Conservation (phyloP, 1,284 basidiomycete species). For the Boletellus deceptivus region DNA sequence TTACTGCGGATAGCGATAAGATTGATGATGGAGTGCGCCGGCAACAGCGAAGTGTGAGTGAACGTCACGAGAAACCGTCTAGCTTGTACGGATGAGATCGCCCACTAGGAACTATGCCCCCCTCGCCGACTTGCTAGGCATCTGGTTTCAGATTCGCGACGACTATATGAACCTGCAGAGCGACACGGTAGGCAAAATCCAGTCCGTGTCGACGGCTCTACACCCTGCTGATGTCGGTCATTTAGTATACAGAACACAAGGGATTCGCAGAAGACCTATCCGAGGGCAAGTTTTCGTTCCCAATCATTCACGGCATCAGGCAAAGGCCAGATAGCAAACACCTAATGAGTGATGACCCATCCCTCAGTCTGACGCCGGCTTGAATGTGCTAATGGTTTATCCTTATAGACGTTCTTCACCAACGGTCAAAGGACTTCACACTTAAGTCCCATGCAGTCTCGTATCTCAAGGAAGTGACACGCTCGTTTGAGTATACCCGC, state of each 20-base stretch:
- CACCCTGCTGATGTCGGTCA: neutral
- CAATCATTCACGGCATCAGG: constrained; percentile 87
- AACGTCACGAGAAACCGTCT: neutral
- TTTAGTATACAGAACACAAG: constrained; percentile 84
- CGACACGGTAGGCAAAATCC: constrained; percentile 51
- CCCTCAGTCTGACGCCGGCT: neutral
- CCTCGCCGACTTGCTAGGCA: constrained; percentile 88
- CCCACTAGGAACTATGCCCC: constrained; percentile 78
- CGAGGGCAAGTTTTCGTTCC: constrained; percentile 97
- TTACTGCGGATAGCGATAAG: constrained; percentile 90
- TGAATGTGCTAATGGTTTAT: neutral
- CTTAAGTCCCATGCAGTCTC: constrained; percentile 77
- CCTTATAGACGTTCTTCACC: constrained; percentile 76
- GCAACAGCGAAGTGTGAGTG: constrained; percentile 55
- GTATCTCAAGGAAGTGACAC: constrained; percentile 68
- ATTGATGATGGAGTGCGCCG: constrained; percentile 88
- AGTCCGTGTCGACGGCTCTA: neutral
- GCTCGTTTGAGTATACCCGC: constrained; percentile 71
- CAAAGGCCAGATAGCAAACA: constrained; percentile 70
- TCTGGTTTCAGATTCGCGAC: constrained; percentile 95
- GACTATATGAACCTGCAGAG: constrained; percentile 96
- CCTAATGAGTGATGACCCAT: constrained; percentile 67
- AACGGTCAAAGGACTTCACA: constrained; percentile 73
- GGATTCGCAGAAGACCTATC: constrained; percentile 93
- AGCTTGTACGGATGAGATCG: neutral